A percentile compares a stretch with the other conserved stretches of the same genome.
Conservation (phyloP, 1,284 basidiomycete genomes). For the Boletus calvinii region DNA sequence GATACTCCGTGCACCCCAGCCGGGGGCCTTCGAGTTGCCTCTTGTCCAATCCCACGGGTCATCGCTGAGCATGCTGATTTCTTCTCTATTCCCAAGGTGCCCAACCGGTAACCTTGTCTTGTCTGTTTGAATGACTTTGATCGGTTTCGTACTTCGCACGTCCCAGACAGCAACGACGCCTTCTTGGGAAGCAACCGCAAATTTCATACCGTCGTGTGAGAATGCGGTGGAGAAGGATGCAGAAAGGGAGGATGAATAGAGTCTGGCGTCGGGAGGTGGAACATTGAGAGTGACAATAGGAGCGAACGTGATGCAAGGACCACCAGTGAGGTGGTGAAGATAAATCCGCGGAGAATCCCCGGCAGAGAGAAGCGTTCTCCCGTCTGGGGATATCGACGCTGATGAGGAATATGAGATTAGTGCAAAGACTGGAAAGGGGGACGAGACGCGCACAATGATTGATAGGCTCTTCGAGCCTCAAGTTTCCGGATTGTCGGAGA, state of each 20-base stretch:
- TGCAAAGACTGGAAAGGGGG: constrained; percentile 28
- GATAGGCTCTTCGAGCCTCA: constrained; percentile 67
- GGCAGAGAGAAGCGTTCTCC: constrained; percentile 78
- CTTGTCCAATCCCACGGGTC: constrained; percentile 66
- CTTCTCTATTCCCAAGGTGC: constrained; percentile 41
- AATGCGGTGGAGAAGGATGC: constrained; percentile 86
- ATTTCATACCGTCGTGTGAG: constrained; percentile 75
- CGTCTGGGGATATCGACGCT: constrained; percentile 86
- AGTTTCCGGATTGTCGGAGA: constrained; percentile 50
- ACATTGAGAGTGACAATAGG: constrained; percentile 57
- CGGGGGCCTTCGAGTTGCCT: constrained; percentile 56
- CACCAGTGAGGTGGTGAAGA: constrained; percentile 67
- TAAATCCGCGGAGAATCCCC: constrained; percentile 84
- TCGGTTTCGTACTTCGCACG: constrained; percentile 66
- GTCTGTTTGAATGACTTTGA: constrained; percentile 64
- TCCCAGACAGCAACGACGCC: constrained; percentile 82
- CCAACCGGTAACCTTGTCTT: constrained; percentile 40
- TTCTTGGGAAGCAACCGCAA: constrained; percentile 85
- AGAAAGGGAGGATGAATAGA: constrained; percentile 47
- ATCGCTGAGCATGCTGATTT: constrained; percentile 58
- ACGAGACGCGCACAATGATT: constrained; percentile 54
- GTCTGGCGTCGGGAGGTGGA: constrained; percentile 47
- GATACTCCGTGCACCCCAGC: constrained; percentile 75
- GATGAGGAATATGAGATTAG: constrained; percentile 12
- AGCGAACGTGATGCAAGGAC: constrained; percentile 53